Evolutionary conservation across 2,329 filamentous ascomycete genomes (phyloP).

Genomic region (Colletotrichum phormii): DNA sequence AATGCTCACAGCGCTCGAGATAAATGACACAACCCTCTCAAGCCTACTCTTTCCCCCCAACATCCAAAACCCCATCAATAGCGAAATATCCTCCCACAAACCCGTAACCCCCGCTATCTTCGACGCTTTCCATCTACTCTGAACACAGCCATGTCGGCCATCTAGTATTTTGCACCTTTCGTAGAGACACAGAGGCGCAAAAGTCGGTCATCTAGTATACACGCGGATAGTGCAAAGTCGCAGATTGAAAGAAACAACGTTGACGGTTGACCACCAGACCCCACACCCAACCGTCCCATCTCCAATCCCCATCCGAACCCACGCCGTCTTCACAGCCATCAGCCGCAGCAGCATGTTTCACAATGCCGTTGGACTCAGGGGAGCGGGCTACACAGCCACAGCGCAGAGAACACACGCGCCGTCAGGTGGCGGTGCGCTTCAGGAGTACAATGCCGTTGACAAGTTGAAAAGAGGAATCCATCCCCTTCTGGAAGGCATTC

Average conservation of each 20-base stretch:
- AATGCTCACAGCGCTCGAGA: neutral
- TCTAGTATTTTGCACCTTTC: too few relatives aligned
- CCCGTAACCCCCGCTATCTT: neutral
- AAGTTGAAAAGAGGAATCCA: neutral
- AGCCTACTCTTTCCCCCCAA: neutral
- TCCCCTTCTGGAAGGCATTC: neutral
- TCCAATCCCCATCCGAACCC: neutral
- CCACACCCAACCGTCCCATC: neutral
- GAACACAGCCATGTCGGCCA: too few relatives aligned
- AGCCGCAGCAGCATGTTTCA: slow-evolving; percentile 21
- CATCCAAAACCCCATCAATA: neutral
- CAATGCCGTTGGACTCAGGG: neutral
- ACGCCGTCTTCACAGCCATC: neutral
- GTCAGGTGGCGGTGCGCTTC: slow-evolving; percentile 9
- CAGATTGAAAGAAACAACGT: neutral
- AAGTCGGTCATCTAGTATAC: neutral
- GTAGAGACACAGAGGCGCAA: too few relatives aligned
- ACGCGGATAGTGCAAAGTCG: neutral
- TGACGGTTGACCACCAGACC: neutral
- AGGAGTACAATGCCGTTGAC: neutral
- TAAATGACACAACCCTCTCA: neutral
- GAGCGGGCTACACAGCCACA: neutral
- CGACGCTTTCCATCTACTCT: too few relatives aligned
- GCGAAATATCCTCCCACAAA: neutral
- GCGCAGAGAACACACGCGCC: slow-evolving; percentile 13